A percentile compares a stretch with the other conserved stretches of the same genome.
Evolutionary conservation across 2,329 filamentous ascomycete genomes (phyloP).

Genomic region (Trichoderma sp.): DNA sequence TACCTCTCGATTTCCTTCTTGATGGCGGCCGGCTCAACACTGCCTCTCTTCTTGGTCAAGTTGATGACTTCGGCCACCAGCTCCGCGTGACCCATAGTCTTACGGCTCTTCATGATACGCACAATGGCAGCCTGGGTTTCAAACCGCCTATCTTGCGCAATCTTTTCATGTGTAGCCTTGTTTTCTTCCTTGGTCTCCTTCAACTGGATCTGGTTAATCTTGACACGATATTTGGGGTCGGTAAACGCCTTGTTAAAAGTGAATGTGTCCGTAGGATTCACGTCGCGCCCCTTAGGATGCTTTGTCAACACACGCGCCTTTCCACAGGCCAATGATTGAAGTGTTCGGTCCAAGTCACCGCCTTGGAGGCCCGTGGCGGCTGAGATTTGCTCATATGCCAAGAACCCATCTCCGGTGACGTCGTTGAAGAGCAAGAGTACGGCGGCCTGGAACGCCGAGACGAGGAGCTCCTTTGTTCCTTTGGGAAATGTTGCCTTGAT

Average conservation of each 20-base stretch:
- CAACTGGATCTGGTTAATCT: conserved; percentile 98
- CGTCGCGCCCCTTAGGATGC: conserved; percentile 78
- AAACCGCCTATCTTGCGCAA: conserved; percentile 85
- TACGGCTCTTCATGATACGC: conserved; percentile 92
- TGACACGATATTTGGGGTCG: conserved; percentile 83
- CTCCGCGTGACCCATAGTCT: conserved; percentile 81
- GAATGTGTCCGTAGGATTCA: conserved; percentile 77
- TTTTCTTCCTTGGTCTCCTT: conserved; percentile 96
- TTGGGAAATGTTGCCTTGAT: conserved; percentile 77
- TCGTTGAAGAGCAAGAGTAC: conserved; percentile 89
- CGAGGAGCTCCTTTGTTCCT: conserved; percentile 81
- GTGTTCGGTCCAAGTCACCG: conserved; percentile 77
- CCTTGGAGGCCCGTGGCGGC: conserved; percentile 72
- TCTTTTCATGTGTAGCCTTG: conserved; percentile 85
- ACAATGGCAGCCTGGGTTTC: conserved; percentile 98
- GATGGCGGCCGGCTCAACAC: conserved; percentile 80
- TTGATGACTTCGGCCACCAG: conserved; percentile 89
- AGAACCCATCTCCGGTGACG: conserved; percentile 53
- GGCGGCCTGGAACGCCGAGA: conserved; percentile 88
- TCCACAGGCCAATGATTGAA: conserved; percentile 92
- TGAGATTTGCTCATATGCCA: conserved; percentile 74
- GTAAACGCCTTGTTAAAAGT: conserved; percentile 73
- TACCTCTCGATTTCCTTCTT: conserved; percentile 97
- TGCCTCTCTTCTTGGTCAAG: conserved; percentile 81
- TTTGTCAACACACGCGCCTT: conserved; percentile 82